Base-by-base conservation (phyloP, 2,329 filamentous ascomycete genomes). In the Macrophomina phaseolina region DNA sequence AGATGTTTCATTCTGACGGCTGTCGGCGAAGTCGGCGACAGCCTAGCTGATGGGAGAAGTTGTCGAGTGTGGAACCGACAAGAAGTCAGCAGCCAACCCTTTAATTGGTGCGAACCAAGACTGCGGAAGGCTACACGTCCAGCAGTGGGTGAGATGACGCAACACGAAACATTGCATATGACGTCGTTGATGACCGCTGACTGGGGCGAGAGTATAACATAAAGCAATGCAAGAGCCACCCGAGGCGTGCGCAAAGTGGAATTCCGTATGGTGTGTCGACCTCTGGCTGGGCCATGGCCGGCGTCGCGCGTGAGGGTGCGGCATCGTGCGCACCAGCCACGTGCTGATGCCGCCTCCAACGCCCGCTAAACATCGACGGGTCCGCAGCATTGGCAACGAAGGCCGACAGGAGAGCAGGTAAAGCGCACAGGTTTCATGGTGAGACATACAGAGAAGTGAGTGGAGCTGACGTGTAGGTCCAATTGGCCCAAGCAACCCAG, bases 401-500 rank as follows among this genome's bases (percentile, higher is more conserved):
- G 23, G 23, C 23, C 23, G 23, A 30, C 18, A 23, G 28, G 12
- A 6, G 8, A 55, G 16, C 11, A 40, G 23, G 12, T 6, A 18
- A 14, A 38, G 16, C 14, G 38, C 51, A 58, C 8, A 4, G 16
- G 52, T 23, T 18, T 32, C 36, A 42, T 18, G 49, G 28, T 16
- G 9, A 34, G 49, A 65, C 63, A 8, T 66, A 66, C 64, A 66
- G 55, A 14, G 53, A 40, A 5, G 51, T 65, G 2, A 89, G 75
- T 0, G 77, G 76, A 7, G 75, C 77, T n/a, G 82, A 83, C 0
- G 81, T 84, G 71, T 89, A 90, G 0, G 85, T 89, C 87, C 87
- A 90, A 71, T 89, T 86, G 14, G 78, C 77, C 71, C 81, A 79
- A n/a, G 81, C 81, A 32, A 90, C 80, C 86, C 87, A 89, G 30